Base-by-base conservation (phyloP, 2,329 filamentous ascomycete species). In the Tolypocladium pustulatum region DNA sequence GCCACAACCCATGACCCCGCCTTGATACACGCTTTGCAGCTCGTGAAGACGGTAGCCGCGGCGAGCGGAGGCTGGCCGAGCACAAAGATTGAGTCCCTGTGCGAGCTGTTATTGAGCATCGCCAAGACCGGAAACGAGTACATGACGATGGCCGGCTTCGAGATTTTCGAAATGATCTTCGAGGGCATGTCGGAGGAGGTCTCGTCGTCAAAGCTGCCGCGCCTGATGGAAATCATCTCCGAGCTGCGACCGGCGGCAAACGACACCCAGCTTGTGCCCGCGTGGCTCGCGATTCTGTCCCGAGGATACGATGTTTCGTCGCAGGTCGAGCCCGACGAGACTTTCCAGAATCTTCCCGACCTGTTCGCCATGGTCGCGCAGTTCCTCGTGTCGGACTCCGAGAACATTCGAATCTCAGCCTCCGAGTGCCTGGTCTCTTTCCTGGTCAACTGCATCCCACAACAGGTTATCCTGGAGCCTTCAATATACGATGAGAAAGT, bases 101-200 rank as follows among this genome's bases (percentile, higher is more conserved):
- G 92, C 72, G 92, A 97, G 72, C 77, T 96, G 57, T 77, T 99
- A 59, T 83, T 99, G 65, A 86, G 86, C 64, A 96, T 97, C 61
- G 93, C 93, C 36, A 87, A 87, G 68, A 92, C 89, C 10, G 94
- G 86, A 72, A 97, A 95, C 71, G 92, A 97, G 71, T 96, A 93
- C 72, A 87, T 99, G 78, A 96, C 92, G 37, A 95, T 97, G 87
- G 88, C 90, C 13, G 89, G 92, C 0, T 97, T 99, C 66, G 93
- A 97, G 64, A 93, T 97, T 4, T 99, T 99, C 67, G 94, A 99
- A 72, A 88, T 96, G 71, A 96, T 97, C 52, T 97, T 99, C 64
- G 88, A 89, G 66, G 89, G 91, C 9, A 92, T 99, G 88, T 83
- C 86, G 20, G 88, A 92, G 64, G 91, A 96, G 64, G 81, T 92